Conservation (phyloP, 2,329 filamentous ascomycete genomes). For the Trichoderma harzianum region DNA sequence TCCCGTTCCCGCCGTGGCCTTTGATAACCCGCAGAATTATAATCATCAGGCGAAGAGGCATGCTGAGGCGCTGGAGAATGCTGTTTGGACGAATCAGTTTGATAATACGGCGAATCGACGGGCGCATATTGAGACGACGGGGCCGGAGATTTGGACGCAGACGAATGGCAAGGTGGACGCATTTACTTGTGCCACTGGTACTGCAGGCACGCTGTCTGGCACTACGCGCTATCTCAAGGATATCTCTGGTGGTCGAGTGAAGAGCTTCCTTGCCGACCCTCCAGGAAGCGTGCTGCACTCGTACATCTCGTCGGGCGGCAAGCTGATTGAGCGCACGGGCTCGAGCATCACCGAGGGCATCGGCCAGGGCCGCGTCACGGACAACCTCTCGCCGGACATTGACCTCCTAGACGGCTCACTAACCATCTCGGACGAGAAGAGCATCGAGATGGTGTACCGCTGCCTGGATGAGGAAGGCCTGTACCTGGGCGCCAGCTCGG, state of each 20-base stretch:
- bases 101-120: slow-evolving; percentile 92
- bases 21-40: slow-evolving; percentile 94
- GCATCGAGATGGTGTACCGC: slow-evolving; percentile 95
- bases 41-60: slow-evolving; percentile 93
- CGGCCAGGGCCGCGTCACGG: slow-evolving; percentile 92
- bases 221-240: slow-evolving; percentile 87
- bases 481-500: slow-evolving; percentile 90
- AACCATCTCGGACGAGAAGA: slow-evolving; percentile 86
- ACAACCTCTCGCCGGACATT: slow-evolving; percentile 85
- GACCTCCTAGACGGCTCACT: slow-evolving; percentile 80
- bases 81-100: slow-evolving; percentile 99
- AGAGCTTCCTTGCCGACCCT: slow-evolving; percentile 88
- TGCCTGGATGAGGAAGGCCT: slow-evolving; percentile 94
- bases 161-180: slow-evolving; percentile 82
- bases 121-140: slow-evolving; percentile 94
- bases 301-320: slow-evolving; percentile 82
- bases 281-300: slow-evolving; percentile 90
- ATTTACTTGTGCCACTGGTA: slow-evolving; percentile 94
- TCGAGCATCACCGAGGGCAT: slow-evolving; percentile 97
- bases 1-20: slow-evolving; percentile 91
- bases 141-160: slow-evolving; percentile 95
- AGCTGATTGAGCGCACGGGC: slow-evolving; percentile 75
- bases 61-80: slow-evolving; percentile 80
- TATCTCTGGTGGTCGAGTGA: slow-evolving; percentile 70
- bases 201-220: slow-evolving; percentile 86